phyloP scores from a whole-genome alignment of 768 basidiomycete species.

The Russula emetica region DNA sequence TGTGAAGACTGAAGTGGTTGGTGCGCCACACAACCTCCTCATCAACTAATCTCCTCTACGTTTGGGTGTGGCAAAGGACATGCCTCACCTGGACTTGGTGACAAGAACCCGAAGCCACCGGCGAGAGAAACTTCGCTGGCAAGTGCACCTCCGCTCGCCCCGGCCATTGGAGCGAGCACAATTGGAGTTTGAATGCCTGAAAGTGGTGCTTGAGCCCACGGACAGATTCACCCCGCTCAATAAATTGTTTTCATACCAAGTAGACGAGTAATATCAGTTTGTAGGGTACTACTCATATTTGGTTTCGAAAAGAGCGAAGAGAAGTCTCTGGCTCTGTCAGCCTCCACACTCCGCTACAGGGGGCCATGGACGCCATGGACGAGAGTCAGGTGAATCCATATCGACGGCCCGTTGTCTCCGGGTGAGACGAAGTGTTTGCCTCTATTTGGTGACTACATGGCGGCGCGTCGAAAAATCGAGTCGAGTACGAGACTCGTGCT shows the following conservation, averaged over 20 bases:
- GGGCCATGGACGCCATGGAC: no score
- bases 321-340: background rate
- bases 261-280: constrained; percentile 46
- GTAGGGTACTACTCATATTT: constrained; percentile 31
- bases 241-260: constrained; percentile 40
- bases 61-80: background rate
- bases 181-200: constrained; percentile 57
- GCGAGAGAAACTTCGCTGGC: constrained; percentile 54
- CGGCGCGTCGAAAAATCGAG: background rate
- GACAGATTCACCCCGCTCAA: constrained; percentile 1
- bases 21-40: constrained; percentile 4
- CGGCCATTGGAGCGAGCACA: constrained; percentile 66
- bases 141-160: constrained; percentile 53
- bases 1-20: constrained; percentile 46
- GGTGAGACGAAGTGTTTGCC: background rate
- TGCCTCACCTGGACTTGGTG: constrained; percentile 55
- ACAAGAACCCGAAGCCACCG: constrained; percentile 74
- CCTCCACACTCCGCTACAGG: no score
- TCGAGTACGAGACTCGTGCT: constrained; percentile 26
- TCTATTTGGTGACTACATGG: constrained; percentile 9
- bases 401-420: constrained; percentile 10
- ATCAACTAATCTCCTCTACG: background rate
- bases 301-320: background rate
- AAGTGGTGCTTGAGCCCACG: background rate
- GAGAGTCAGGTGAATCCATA: background rate